A percentile compares a stretch with the other conserved stretches of the same genome.
These are phyloP conservation scores for Monocercomonoides exilis DNA, from an alignment of 78 protist species.

Conservation along the genomic window DNA sequence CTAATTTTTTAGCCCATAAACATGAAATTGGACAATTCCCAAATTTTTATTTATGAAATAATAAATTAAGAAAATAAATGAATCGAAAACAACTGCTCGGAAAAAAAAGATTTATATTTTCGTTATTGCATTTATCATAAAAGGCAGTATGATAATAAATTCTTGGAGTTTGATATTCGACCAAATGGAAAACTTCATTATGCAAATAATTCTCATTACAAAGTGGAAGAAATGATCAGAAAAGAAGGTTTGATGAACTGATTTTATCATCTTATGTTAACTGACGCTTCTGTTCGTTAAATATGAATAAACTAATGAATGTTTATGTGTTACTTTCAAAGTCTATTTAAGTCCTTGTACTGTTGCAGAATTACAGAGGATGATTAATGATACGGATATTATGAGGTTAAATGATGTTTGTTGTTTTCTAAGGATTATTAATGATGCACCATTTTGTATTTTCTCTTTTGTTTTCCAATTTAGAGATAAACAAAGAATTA, in stretches of 20 bases:
- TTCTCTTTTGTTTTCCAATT: background rate
- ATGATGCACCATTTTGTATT: background rate
- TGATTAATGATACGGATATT: conserved; percentile 78
- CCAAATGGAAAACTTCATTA: conserved; percentile 76
- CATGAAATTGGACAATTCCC: background rate
- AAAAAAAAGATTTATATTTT: conserved; percentile 23
- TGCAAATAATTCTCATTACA: conserved; percentile 90
- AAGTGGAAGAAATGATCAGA: conserved; percentile 72
- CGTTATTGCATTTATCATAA: conserved; percentile 77
- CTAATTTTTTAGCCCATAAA: too few relatives aligned
- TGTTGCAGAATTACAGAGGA: conserved; percentile 63
- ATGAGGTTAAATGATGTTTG: conserved; percentile 41
- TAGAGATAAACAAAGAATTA: conserved; percentile 84
- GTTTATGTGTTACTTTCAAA: background rate
- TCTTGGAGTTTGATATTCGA: conserved; percentile 89
- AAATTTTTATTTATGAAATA: background rate
- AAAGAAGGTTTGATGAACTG: conserved; percentile 63
- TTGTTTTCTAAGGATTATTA: background rate
- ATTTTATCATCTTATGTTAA: background rate
- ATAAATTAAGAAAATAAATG: too few relatives aligned
- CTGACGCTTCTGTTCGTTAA: background rate
- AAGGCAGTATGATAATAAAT: conserved; percentile 95
- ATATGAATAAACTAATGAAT: background rate
- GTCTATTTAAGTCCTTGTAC: conserved; percentile 63
- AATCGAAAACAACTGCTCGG: background rate